These are phyloP conservation scores for Clavispora vitiphila DNA, from an alignment of 805 yeast genomes.

Conservation along the genomic window DNA sequence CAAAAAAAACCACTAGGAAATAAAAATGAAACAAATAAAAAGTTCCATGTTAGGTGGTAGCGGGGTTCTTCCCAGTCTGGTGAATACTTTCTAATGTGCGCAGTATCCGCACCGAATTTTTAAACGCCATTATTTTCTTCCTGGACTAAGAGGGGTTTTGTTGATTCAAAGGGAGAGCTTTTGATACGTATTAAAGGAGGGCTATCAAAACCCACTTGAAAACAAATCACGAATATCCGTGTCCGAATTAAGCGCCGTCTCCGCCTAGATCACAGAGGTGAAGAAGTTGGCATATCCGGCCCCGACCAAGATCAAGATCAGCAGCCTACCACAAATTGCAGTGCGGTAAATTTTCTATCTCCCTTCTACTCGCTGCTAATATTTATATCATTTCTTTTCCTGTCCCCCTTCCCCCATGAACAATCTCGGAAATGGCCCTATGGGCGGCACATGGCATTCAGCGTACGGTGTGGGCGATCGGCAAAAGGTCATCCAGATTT, in stretches of 20 bases:
- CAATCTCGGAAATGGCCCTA: conserved; percentile 17
- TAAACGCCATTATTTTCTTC: neutral
- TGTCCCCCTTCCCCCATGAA: conserved; percentile 9
- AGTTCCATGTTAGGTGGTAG: no score
- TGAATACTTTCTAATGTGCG: neutral
- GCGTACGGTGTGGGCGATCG: conserved; percentile 26
- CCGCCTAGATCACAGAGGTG: neutral
- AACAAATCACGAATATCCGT: neutral
- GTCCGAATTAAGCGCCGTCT: neutral
- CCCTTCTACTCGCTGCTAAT: neutral
- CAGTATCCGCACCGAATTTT: conserved; percentile 1
- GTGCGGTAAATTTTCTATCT: neutral
- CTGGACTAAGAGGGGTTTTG: neutral
- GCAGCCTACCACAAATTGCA: neutral
- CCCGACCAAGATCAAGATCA: neutral
- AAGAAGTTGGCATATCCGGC: neutral
- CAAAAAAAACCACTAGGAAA: no score
- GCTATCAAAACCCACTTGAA: neutral
- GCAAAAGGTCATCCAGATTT: conserved; percentile 36
- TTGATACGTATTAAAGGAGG: neutral
- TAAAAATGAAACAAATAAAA: no score
- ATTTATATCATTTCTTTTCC: neutral
- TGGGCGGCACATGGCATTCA: conserved; percentile 24
- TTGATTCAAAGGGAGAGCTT: neutral
- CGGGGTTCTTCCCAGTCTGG: neutral